phyloP scores from a whole-genome alignment of 352 stramenopile species.

The Phytopythium boreale region DNA sequence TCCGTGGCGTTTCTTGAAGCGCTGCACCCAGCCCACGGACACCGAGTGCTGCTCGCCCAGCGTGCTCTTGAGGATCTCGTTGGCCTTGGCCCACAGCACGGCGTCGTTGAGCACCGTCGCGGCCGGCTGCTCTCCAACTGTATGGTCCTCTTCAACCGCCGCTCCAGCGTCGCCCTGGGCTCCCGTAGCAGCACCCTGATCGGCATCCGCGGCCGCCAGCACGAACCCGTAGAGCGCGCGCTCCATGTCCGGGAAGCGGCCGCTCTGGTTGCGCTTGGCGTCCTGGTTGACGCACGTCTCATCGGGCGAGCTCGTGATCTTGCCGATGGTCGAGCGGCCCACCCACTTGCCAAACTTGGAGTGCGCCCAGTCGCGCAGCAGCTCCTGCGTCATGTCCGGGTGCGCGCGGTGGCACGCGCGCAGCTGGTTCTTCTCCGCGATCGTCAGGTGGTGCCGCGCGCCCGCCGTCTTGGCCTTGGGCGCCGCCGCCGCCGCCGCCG shows the following conservation, averaged over 20 bases:
- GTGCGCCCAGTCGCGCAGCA: slow-evolving; percentile 34
- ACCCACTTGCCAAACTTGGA: slow-evolving; percentile 30
- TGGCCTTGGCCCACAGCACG: slow-evolving; percentile 29
- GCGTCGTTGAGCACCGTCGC: slow-evolving; percentile 19
- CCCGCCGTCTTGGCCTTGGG: slow-evolving; percentile 11
- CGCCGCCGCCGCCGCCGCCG: too few relatives aligned
- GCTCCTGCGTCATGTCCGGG: slow-evolving; percentile 33
- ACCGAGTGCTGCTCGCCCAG: slow-evolving; percentile 16
- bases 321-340: slow-evolving; percentile 34
- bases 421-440: slow-evolving; percentile 36
- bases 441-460: slow-evolving; percentile 32
- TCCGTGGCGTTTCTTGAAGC: slow-evolving; percentile 36
- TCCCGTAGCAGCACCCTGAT: background rate
- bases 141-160: background rate
- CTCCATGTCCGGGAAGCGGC: slow-evolving; percentile 36
- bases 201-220: slow-evolving; percentile 4
- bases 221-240: slow-evolving; percentile 19
- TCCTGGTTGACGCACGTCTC: slow-evolving; percentile 24
- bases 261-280: slow-evolving; percentile 29
- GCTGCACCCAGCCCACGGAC: slow-evolving; percentile 31
- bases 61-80: slow-evolving; percentile 27
- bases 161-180: background rate
- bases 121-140: background rate
- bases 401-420: slow-evolving; percentile 20
- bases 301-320: slow-evolving; percentile 25